Percentiles rank a stretch among this genome's conserved stretches.
Conservation (phyloP, 1,139 yeast genomes). For the Torulaspora pretoriensis region DNA sequence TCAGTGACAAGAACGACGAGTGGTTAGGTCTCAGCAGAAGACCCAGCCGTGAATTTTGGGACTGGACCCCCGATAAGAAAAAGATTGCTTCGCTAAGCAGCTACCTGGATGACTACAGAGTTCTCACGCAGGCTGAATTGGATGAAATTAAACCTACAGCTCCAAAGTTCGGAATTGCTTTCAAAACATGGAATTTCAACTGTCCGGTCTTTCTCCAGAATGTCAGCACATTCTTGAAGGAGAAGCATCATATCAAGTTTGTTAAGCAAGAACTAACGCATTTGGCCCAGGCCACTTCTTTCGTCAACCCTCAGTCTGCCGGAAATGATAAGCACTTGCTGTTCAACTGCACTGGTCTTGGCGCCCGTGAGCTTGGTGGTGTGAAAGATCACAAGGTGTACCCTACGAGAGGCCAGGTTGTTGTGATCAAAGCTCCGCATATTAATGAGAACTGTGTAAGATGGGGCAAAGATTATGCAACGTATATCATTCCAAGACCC, state of each 20-base stretch:
- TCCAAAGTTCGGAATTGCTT: slow-evolving; percentile 49
- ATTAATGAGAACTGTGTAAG: slow-evolving; percentile 46
- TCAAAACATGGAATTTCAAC: slow-evolving; percentile 62
- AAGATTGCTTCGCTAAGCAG: slow-evolving; percentile 45
- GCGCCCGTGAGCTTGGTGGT: slow-evolving; percentile 54
- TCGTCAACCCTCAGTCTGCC: slow-evolving; percentile 35
- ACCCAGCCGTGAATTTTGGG: slow-evolving; percentile 56
- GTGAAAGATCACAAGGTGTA: slow-evolving; percentile 51
- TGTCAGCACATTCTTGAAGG: slow-evolving; percentile 42
- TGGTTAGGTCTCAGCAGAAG: slow-evolving; percentile 52
- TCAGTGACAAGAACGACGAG: slow-evolving; percentile 13
- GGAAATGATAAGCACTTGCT: slow-evolving; percentile 36
- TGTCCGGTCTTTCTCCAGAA: slow-evolving; percentile 55
- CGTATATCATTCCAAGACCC: slow-evolving; percentile 69
- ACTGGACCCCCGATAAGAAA: slow-evolving; percentile 40
- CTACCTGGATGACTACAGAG: slow-evolving; percentile 45
- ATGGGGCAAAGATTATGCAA: slow-evolving; percentile 53
- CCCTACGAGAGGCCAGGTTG: slow-evolving; percentile 70
- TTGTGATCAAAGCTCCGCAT: slow-evolving; percentile 56
- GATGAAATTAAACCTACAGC: slow-evolving; percentile 40
- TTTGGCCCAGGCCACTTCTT: slow-evolving; percentile 49
- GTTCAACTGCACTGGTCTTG: slow-evolving; percentile 69
- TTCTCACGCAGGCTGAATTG: slow-evolving; percentile 37
- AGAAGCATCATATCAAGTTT: slow-evolving; percentile 48
- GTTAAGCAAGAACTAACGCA: slow-evolving; percentile 45